Evolutionary conservation across 2,329 filamentous ascomycete genomes (phyloP), one percentile per base, ranked within the genome.

Genomic region (Didymella segeticola): DNA sequence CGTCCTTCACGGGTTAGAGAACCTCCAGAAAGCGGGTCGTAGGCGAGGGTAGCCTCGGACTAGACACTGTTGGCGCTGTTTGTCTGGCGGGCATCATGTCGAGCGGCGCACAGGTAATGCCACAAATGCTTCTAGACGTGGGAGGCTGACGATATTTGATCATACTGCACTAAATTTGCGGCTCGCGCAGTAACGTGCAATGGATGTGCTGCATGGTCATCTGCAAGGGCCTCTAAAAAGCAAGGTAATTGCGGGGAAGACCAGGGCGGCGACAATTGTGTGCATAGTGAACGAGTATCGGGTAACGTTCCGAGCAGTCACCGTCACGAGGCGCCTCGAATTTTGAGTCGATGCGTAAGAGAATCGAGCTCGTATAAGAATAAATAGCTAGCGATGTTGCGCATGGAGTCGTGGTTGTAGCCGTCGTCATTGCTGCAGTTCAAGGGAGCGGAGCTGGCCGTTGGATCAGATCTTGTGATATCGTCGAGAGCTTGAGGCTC

Each of bases 171-270:
- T 20, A 41, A 38, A 41, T 19, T 63, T 61, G 65, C 62, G 64
- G 64, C 64, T 62, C 68, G 67, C 59, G 68, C 66, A 70, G 56
- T 66, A 67, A 57, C 47, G 62, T 60, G 62, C 68, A 61, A 63
- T 64, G 67, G 43, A 50, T 50, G 47, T 50, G 52, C 47, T 72
- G 69, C 72, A 73, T 72, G 70, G 71, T 73, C 67, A 71, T 67
- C 71, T 73, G 71, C 73, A 75, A 72, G 72, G 68, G 57, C 27
- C 64, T 58, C 56, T 59, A 58, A 60, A 63, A 67, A 66, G 64
- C 62, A 70, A 62, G 66, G 61, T 54, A 62, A 72, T 69, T 74
- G 72, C 72, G 72, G 72, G 72, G 73, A 73, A 74, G 60, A 58
- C 62, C 49, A 68, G 60, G 64, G 60, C 58, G 60, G 48, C 57